Percentiles rank a stretch among this genome's conserved stretches.
phyloP scores from a whole-genome alignment of 345 rosid genomes.

The Raphanus raphanistrum region DNA sequence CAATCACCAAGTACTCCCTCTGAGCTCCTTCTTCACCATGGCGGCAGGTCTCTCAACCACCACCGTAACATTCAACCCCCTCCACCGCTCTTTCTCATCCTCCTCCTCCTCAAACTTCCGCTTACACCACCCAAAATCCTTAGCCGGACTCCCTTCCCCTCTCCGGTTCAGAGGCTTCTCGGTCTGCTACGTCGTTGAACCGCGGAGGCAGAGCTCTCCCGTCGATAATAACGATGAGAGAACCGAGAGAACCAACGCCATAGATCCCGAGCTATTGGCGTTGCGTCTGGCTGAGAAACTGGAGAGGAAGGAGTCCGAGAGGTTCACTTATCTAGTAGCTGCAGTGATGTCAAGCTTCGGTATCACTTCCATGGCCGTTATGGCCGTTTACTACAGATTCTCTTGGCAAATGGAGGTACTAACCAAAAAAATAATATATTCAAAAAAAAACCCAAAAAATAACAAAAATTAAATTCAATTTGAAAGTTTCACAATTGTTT shows the following conservation, averaged over 20 bases:
- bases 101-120: conserved; percentile 27
- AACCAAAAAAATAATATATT: too few relatives aligned
- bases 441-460: too few relatives aligned
- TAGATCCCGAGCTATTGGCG: conserved; percentile 35
- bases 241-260: not conserved
- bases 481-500: not conserved
- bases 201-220: conserved; percentile 45
- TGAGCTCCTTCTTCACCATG: conserved; percentile 42
- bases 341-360: conserved; percentile 87
- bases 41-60: conserved; percentile 64
- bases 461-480: not conserved
- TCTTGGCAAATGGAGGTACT: conserved; percentile 85
- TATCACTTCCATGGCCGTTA: conserved; percentile 72
- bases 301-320: conserved; percentile 74
- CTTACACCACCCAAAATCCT: conserved; percentile 40
- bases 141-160: conserved; percentile 31
- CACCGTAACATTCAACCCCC: conserved; percentile 47
- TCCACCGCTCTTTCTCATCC: conserved; percentile 36
- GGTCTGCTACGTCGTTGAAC: conserved; percentile 66
- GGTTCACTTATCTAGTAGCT: conserved; percentile 74
- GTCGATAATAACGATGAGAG: conserved; percentile 30
- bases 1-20: not conserved
- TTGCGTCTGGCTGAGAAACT: conserved; percentile 50
- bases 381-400: conserved; percentile 87
- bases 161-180: conserved; percentile 36